These are phyloP conservation scores for Coemansia javaensis DNA, from an alignment of 192 early-diverging fungal genomes.

Conservation along the genomic window DNA sequence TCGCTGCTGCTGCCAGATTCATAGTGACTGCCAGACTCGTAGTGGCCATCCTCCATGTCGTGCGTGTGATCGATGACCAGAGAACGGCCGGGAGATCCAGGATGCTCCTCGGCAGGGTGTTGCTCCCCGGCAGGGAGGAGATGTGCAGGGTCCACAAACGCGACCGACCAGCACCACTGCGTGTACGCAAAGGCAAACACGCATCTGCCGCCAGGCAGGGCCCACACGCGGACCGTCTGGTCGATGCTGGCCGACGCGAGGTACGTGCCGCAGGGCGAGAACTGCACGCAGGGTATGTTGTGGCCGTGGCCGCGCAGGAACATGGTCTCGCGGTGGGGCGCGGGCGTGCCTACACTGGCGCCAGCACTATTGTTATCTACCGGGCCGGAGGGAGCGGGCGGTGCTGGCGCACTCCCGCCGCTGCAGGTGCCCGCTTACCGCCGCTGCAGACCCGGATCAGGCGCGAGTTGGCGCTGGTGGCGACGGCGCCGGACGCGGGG, in stretches of 20 bases:
- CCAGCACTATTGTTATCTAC: too few relatives aligned
- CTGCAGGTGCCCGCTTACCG: too few relatives aligned
- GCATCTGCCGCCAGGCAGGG: slow-evolving; percentile 1
- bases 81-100: background rate
- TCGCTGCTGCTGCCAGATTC: too few relatives aligned
- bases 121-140: slow-evolving; percentile 15
- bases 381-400: too few relatives aligned
- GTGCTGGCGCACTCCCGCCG: too few relatives aligned
- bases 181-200: slow-evolving; percentile 12
- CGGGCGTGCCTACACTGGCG: too few relatives aligned
- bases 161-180: slow-evolving; percentile 36
- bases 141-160: slow-evolving; percentile 38
- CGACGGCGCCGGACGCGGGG: slow-evolving; percentile 3
- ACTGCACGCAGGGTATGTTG: slow-evolving; percentile 29
- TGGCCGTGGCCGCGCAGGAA: slow-evolving; percentile 9
- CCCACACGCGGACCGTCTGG: slow-evolving; percentile 27
- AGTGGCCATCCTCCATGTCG: slow-evolving; percentile 30
- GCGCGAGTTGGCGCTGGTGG: slow-evolving; percentile 40
- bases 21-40: too few relatives aligned
- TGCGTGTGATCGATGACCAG: slow-evolving; percentile 4
- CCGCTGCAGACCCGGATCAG: background rate
- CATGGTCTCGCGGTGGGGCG: background rate
- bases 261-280: slow-evolving; percentile 32
- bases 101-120: background rate
- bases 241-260: slow-evolving; percentile 43